Base-by-base conservation (phyloP, 805 yeast species). In the Ogataea dorogensis region DNA sequence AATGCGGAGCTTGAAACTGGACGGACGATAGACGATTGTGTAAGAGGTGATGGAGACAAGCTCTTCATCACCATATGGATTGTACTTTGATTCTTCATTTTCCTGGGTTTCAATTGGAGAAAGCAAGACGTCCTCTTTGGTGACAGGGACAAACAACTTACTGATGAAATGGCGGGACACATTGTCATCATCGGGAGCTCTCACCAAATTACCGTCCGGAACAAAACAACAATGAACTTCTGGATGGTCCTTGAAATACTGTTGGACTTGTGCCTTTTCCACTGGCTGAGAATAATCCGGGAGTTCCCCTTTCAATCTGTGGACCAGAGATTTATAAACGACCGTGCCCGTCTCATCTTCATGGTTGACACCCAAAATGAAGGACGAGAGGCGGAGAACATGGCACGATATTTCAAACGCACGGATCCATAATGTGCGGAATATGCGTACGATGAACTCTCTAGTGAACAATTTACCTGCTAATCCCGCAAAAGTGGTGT, bases 151-250 rank as follows among this genome's bases (percentile, higher is more conserved):
- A 63, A 93, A 93, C 39, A 88, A 61, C 30, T 75, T 72, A 47
- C 75, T 77, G 20, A 80, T 74, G 45, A 70, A 78, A 31, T 71
- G 73, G 39, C 87, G 65, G 0, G 91, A 76, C 14, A 82, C 79
- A 11, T 79, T 80, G 54, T 89, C 97, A 46, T 75, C 75, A 40
- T 77, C 81, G 1, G 98, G 98, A 1, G 88, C 98, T 38, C 98
- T 75, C 21, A 89, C 77, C 51, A 75, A 82, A 30, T 68, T 65
- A 3, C 98, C 98, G 57, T 86, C 82, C 0, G 89, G 89, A 6
- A 86, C 77, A 53, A 83, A 83, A 31, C 75, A 78, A 0, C 83
- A 78, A 23, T 63, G 63, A 0, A 68, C 58, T 1, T 53, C 46
- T 0, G 69, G 61, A 38, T 74, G 59, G 3, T 61, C 62, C 8